Evolutionary conservation across 148 eudicot species (phyloP).

Genomic region (Limonium bicolor): DNA sequence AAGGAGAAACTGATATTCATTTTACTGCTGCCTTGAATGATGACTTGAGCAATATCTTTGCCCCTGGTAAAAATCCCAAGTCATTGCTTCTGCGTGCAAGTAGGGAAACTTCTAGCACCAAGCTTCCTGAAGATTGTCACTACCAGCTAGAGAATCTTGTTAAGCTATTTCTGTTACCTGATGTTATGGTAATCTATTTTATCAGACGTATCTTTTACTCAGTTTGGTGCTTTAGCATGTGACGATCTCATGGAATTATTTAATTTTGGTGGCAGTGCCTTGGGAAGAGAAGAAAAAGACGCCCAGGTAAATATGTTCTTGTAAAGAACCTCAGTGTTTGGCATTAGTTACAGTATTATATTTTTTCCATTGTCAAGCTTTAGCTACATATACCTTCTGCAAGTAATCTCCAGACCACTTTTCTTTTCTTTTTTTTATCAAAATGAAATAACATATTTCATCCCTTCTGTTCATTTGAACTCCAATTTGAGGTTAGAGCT

Average conservation of each 20-base stretch:
- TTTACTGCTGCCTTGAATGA: constrained; percentile 42
- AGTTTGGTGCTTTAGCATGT: not conserved
- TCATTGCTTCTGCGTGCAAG: constrained; percentile 69
- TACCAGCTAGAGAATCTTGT: constrained; percentile 96
- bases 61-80: constrained; percentile 80
- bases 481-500: too few species aligned
- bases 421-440: not conserved
- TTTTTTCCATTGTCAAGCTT: not conserved
- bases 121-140: constrained; percentile 95
- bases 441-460: not conserved
- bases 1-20: constrained; percentile 53
- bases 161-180: constrained; percentile 77
- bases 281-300: constrained; percentile 55
- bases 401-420: not conserved
- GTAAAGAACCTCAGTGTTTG: not conserved
- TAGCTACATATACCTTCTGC: not conserved
- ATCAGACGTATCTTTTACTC: not conserved
- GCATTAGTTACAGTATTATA: not conserved
- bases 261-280: constrained; percentile 54
- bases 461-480: not conserved
- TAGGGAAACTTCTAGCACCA: constrained; percentile 46
- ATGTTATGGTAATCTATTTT: constrained; percentile 47
- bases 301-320: constrained; percentile 33
- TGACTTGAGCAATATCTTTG: constrained; percentile 40
- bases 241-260: not conserved